A percentile compares a stretch with the other conserved stretches of the same genome.
These are phyloP conservation scores for Podila horticola DNA, from an alignment of 192 early-diverging fungal genomes.

Conservation along the genomic window DNA sequence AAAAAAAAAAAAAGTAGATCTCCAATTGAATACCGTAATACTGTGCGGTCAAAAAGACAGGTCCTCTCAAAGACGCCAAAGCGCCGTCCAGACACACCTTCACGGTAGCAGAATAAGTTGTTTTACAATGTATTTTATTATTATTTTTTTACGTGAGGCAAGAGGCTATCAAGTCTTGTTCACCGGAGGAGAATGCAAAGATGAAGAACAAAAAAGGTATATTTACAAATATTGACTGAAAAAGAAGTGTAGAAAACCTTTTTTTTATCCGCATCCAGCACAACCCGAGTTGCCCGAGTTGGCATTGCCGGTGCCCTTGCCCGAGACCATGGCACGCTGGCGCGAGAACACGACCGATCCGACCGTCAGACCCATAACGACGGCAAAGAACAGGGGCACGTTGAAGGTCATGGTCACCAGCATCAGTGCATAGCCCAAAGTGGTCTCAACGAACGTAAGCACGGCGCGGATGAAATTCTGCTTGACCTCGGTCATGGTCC, in stretches of 20 bases:
- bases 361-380: constrained; percentile 59
- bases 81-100: too few species aligned
- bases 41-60: too few species aligned
- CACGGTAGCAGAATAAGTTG: too few species aligned
- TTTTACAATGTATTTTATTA: too few species aligned
- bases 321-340: constrained; percentile 16
- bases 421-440: constrained; percentile 66
- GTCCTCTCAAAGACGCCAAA: too few species aligned
- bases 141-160: too few species aligned
- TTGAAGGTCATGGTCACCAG: constrained; percentile 75
- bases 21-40: too few species aligned
- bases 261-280: constrained; percentile 49
- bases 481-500: constrained; percentile 16
- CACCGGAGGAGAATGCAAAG: too few species aligned
- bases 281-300: constrained; percentile 36
- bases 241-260: neutral
- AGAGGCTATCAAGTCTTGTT: too few species aligned
- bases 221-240: constrained; percentile 10
- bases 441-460: constrained; percentile 54
- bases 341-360: constrained; percentile 60
- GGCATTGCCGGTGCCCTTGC: constrained; percentile 1
- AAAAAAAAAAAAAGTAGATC: too few species aligned
- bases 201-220: neutral
- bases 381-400: constrained; percentile 66
- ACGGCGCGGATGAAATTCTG: constrained; percentile 50